Evolutionary conservation across 208 protist species (phyloP).

Genomic region (Tetramitus jugosus): DNA sequence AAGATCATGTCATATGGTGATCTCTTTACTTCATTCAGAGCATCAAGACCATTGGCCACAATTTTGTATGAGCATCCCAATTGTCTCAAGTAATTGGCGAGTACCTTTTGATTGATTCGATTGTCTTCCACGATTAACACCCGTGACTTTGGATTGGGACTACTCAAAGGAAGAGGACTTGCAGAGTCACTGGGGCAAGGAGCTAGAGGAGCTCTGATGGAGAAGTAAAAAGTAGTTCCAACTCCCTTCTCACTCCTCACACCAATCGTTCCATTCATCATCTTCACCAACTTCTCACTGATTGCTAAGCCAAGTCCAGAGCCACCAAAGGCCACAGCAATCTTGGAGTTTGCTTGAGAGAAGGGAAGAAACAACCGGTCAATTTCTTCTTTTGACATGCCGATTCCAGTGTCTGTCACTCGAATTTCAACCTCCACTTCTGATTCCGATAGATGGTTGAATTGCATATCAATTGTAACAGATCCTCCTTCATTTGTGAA

Average conservation of each 20-base stretch:
- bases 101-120: conserved; percentile 40
- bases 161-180: neutral
- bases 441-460: neutral
- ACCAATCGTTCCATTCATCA: conserved; percentile 28
- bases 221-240: conserved; percentile 36
- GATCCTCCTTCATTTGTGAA: neutral
- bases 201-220: neutral
- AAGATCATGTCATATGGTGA: conserved; percentile 23
- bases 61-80: conserved; percentile 25
- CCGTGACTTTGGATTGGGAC: neutral
- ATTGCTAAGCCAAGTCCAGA: conserved; percentile 32
- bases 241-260: conserved; percentile 24
- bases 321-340: conserved; percentile 27
- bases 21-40: neutral
- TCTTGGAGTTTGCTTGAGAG: conserved; percentile 17
- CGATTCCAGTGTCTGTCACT: conserved; percentile 35
- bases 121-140: conserved; percentile 49
- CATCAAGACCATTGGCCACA: conserved; percentile 38
- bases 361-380: conserved; percentile 31
- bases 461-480: neutral
- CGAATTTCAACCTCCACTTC: neutral
- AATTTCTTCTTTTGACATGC: conserved; percentile 16
- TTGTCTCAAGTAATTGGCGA: conserved; percentile 33
- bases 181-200: too few relatives aligned
- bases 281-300: conserved; percentile 29